A percentile compares a stretch with the other conserved stretches of the same genome.
phyloP scores from a whole-genome alignment of 768 basidiomycete species.

The Megacollybia marginata region DNA sequence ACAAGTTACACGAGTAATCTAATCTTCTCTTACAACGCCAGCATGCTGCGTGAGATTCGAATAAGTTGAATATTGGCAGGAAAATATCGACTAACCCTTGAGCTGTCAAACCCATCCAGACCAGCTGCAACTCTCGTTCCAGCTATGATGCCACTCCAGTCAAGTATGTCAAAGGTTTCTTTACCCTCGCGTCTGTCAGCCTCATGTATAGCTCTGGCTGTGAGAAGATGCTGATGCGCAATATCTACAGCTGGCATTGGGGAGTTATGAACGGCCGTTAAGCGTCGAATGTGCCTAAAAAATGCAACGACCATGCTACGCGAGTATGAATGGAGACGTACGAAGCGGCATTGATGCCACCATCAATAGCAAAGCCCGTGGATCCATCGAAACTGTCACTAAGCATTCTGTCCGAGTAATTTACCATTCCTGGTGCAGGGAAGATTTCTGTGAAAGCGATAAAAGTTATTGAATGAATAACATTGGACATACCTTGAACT shows the following conservation, averaged over 20 bases:
- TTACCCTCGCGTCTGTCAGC: constrained; percentile 36
- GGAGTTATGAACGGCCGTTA: constrained; percentile 56
- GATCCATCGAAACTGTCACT: constrained; percentile 69
- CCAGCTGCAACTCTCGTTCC: constrained; percentile 75
- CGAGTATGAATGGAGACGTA: constrained; percentile 20
- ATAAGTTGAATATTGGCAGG: no score
- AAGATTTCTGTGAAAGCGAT: constrained; percentile 42
- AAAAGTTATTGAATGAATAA: constrained; percentile 8
- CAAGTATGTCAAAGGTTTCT: constrained; percentile 48
- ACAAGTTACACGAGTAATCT: not conserved
- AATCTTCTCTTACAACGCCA: constrained; percentile 6
- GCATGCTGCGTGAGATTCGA: not conserved
- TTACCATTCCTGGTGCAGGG: constrained; percentile 52
- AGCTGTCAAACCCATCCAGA: constrained; percentile 35
- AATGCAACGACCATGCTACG: not conserved
- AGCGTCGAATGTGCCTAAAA: constrained; percentile 56
- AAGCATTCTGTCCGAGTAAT: constrained; percentile 63
- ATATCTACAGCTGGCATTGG: constrained; percentile 68
- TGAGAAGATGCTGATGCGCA: constrained; percentile 73
- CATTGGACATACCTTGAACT: constrained; percentile 44
- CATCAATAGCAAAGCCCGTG: constrained; percentile 72
- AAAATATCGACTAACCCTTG: constrained; percentile 18
- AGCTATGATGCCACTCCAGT: constrained; percentile 80
- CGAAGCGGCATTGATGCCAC: constrained; percentile 83
- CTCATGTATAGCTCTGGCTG: constrained; percentile 66